Evolutionary conservation across 257 asterid species (phyloP).

Genomic region (Ehretia macrophylla): DNA sequence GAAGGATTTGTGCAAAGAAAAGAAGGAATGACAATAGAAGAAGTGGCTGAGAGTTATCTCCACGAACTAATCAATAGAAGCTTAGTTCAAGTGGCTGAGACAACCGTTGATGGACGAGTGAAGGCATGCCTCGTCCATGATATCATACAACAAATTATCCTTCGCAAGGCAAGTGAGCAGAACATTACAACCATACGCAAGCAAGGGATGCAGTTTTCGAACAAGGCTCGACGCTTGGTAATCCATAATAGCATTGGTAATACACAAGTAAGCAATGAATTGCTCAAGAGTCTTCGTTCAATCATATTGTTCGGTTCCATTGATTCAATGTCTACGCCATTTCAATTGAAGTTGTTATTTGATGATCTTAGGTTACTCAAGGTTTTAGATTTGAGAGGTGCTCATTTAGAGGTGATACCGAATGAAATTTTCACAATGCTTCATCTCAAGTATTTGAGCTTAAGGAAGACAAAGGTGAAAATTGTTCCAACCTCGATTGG

Average conservation of each 20-base stretch:
- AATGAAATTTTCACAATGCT: too few species aligned
- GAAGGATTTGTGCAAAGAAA: too few species aligned
- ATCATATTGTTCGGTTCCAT: slow-evolving; percentile 3
- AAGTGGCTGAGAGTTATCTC: slow-evolving; percentile 25
- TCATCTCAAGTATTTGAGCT: too few species aligned
- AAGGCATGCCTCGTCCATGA: slow-evolving; percentile 12
- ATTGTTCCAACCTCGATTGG: slow-evolving; percentile 13
- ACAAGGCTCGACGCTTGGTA: slow-evolving; percentile 12
- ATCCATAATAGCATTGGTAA: not conserved
- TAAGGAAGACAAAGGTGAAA: slow-evolving; percentile 1
- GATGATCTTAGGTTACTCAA: slow-evolving; percentile 3
- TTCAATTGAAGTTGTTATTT: not conserved
- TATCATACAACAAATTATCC: too few species aligned
- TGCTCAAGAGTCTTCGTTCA: slow-evolving; percentile 13
- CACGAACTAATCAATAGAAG: slow-evolving; percentile 21
- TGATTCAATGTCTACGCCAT: not conserved
- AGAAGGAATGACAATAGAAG: slow-evolving; percentile 14
- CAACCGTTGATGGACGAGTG: not conserved
- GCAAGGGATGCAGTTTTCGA: not conserved
- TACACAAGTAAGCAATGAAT: not conserved
- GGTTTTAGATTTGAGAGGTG: too few species aligned
- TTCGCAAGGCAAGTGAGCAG: slow-evolving; percentile 12
- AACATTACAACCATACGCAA: slow-evolving; percentile 2
- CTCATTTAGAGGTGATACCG: too few species aligned
- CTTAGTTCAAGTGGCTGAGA: slow-evolving; percentile 23